Conservation (phyloP, 1,284 basidiomycete species). For the Tilletia setariae region DNA sequence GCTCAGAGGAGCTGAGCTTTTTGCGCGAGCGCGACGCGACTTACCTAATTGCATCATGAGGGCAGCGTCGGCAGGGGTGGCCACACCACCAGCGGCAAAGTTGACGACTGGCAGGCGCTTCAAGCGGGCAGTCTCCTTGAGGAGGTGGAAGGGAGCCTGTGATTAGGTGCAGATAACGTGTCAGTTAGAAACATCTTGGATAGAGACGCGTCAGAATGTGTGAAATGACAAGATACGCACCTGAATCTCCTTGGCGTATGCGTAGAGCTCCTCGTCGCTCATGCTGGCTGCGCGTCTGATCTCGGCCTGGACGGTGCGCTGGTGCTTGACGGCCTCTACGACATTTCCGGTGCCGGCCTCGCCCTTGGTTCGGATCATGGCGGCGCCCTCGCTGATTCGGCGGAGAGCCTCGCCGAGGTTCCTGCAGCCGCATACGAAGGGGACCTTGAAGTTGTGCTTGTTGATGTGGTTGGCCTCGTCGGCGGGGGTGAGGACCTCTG, state of each 20-base stretch:
- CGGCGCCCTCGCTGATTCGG: slow-evolving; percentile 93
- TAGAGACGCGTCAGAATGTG: neutral
- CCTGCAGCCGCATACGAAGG: slow-evolving; percentile 64
- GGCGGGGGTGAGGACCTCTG: slow-evolving; percentile 92
- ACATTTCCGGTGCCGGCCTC: slow-evolving; percentile 93
- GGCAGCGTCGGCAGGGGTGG: slow-evolving; percentile 95
- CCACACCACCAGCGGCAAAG: slow-evolving; percentile 79
- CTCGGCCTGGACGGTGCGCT: slow-evolving; percentile 75
- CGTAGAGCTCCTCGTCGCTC: slow-evolving; percentile 96
- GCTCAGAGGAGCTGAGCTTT: neutral
- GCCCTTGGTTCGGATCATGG: slow-evolving; percentile 91
- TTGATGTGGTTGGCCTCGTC: slow-evolving; percentile 60
- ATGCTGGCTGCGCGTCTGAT: slow-evolving; percentile 72
- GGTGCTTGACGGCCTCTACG: slow-evolving; percentile 85
- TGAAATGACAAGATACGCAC: slow-evolving; percentile 1
- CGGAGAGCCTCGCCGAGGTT: slow-evolving; percentile 80
- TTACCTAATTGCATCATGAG: slow-evolving; percentile 93
- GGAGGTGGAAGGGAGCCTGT: slow-evolving; percentile 90
- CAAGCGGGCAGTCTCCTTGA: slow-evolving; percentile 91
- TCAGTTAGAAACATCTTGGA: too few relatives aligned
- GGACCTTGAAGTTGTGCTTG: slow-evolving; percentile 67
- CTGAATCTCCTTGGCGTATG: slow-evolving; percentile 75
- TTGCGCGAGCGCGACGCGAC: neutral
- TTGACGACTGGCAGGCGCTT: slow-evolving; percentile 85
- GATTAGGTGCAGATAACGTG: slow-evolving; percentile 54